A percentile compares a stretch with the other conserved stretches of the same genome.
These are phyloP conservation scores for Plantago ovata DNA, from an alignment of 257 asterid species.

Conservation along the genomic window DNA sequence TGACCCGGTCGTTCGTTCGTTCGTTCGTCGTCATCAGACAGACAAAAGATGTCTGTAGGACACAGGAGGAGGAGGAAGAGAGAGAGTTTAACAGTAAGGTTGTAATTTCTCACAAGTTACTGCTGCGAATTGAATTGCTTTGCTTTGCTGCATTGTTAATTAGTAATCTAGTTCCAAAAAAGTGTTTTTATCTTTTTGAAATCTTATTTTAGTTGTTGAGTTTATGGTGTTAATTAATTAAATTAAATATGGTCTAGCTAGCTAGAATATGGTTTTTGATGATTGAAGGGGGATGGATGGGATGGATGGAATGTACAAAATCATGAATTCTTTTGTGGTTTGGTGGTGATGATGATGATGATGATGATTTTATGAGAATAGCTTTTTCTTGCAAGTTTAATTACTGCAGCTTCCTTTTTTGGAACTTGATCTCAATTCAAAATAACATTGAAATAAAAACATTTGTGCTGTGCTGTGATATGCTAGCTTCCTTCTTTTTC, in stretches of 20 bases:
- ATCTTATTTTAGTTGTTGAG: conserved; percentile 15
- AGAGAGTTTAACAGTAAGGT: not conserved
- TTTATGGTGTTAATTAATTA: conserved; percentile 31
- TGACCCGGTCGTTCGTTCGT: too few relatives aligned
- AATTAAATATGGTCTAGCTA: conserved; percentile 13
- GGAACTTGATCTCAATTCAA: not conserved
- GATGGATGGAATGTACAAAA: conserved; percentile 37
- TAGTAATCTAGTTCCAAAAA: conserved; percentile 12
- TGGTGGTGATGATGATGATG: not conserved
- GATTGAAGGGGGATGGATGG: conserved; percentile 27
- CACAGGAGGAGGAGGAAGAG: not conserved
- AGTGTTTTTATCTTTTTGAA: conserved; percentile 2
- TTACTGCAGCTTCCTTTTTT: conserved; percentile 4
- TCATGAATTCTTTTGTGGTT: conserved; percentile 38
- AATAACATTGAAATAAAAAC: too few relatives aligned
- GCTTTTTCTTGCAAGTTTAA: conserved; percentile 11
- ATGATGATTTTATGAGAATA: conserved; percentile 15
- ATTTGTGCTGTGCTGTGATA: too few relatives aligned
- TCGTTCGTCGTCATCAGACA: too few relatives aligned
- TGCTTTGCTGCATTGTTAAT: not conserved
- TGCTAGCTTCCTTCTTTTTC: too few relatives aligned
- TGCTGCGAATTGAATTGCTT: not conserved
- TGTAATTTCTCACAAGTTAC: not conserved
- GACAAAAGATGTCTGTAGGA: too few relatives aligned
- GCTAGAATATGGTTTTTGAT: conserved; percentile 13